Base-by-base conservation (phyloP, 441 rosid genomes). In the Metrosideros polymorpha region DNA sequence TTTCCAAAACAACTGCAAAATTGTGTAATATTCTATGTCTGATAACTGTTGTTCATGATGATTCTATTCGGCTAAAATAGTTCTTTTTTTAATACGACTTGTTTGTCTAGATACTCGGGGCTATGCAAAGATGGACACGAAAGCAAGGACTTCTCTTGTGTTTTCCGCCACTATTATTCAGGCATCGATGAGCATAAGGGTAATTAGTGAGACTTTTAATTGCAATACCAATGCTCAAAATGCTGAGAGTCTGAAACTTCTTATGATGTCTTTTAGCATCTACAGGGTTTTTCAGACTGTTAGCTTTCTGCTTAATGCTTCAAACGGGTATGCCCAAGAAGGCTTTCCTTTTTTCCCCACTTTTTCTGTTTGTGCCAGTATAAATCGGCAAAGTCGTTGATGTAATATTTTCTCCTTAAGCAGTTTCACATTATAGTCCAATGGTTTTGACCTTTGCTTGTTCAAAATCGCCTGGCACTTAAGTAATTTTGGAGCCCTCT, bases 91-190 rank as follows among this genome's bases (percentile, higher is more conserved):
- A 32, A 35, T 39, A 30, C 84, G 51, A 66, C 52, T 71, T 71
- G 45, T 86, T 89, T 82, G 27, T 88, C 93, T 94, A 97, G 99
- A 91, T 96, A 93, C 87, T 86, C 89, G 45, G 89, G 91, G 86
- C 88, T 95, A 24, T 96, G 98, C 71, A 82, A 94, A 77, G 89
- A 91, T 29, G 99, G 97, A 35, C 93, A 94, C 83, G 99, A 94
- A 86, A 85, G 52, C 54, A 50, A 95, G 93, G 99, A 97, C 90
- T 97, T 96, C 89, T 96, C 98, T 9, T 93, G 98, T 66, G 94
- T 94, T 84, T 97, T 96, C 89, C 93, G 93, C 43, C 95, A 95
- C 89, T 94, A 90, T 84, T 96, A 97, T 90, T 86, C 88, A 1
- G 99, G 98, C 84, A 90, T 87, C 86, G 91, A 92, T 87, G 95